phyloP scores from a whole-genome alignment of 257 asterid species.

The Forsythia viridissima region DNA sequence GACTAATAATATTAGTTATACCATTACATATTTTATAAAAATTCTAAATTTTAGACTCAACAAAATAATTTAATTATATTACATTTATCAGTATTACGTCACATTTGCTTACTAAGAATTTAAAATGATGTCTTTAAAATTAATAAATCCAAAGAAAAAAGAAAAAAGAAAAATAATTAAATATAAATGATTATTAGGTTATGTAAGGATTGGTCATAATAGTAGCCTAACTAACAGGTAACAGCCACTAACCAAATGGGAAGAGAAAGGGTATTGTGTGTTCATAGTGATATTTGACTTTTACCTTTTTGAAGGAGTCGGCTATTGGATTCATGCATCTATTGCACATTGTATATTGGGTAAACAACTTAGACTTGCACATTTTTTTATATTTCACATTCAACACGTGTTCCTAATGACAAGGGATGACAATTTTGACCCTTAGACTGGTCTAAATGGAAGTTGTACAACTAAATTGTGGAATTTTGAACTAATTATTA shows the following conservation, averaged over 20 bases:
- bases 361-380: neutral
- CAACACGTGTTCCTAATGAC: neutral
- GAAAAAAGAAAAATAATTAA: neutral
- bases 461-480: too few species aligned
- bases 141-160: too few species aligned
- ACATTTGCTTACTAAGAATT: too few species aligned
- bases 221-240: neutral
- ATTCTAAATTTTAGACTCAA: too few species aligned
- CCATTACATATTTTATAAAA: too few species aligned
- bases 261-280: too few species aligned
- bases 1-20: too few species aligned
- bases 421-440: neutral
- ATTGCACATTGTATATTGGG: constrained; percentile 17
- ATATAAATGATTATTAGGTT: neutral
- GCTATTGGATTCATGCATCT: constrained; percentile 26
- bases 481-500: too few species aligned
- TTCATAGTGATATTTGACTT: neutral
- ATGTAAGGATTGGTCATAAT: neutral
- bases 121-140: too few species aligned
- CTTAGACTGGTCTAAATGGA: neutral
- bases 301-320: too few species aligned
- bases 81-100: too few species aligned
- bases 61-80: too few species aligned
- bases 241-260: neutral
- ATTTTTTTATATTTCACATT: neutral